Conservation (phyloP, 352 stramenopile species). For the Globisporangium lucens region DNA sequence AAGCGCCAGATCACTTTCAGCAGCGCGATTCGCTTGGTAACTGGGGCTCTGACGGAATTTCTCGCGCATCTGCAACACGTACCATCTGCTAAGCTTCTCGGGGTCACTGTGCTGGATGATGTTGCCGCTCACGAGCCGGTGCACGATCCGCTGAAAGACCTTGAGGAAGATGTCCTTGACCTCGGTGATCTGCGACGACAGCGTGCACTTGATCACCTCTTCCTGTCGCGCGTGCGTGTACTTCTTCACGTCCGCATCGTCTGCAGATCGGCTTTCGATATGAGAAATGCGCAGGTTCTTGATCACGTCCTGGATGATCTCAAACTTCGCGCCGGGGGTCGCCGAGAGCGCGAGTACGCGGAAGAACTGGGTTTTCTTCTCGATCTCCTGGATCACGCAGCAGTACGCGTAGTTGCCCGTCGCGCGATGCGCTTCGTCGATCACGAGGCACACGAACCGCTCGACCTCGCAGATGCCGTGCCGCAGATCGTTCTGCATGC, state of each 20-base stretch:
- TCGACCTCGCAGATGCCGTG: conserved; percentile 67
- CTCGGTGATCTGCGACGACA: conserved; percentile 57
- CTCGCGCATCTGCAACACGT: conserved; percentile 76
- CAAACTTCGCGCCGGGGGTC: conserved; percentile 95
- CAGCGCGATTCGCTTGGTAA: conserved; percentile 63
- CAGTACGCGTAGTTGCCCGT: conserved; percentile 97
- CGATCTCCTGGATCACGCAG: conserved; percentile 82
- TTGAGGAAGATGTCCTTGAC: conserved; percentile 63
- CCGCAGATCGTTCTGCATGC: conserved; percentile 95
- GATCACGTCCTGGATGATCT: conserved; percentile 95
- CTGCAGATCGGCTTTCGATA: conserved; percentile 94
- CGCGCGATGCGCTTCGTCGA: conserved; percentile 97
- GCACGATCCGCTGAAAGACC: conserved; percentile 58
- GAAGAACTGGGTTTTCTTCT: conserved; percentile 73
- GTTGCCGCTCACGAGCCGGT: conserved; percentile 47
- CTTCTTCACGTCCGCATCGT: conserved; percentile 93
- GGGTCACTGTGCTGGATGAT: conserved; percentile 71
- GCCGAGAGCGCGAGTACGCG: conserved; percentile 94
- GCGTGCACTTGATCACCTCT: conserved; percentile 76
- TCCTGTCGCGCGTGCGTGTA: conserved; percentile 83
- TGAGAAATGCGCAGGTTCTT: conserved; percentile 92
- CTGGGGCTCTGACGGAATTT: conserved; percentile 62
- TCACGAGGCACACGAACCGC: conserved; percentile 94
- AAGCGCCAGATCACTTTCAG: conserved; percentile 75
- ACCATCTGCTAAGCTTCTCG: conserved; percentile 74